These are phyloP conservation scores for Seminavis robusta DNA, from an alignment of 108 stramenopile species.

Conservation along the genomic window DNA sequence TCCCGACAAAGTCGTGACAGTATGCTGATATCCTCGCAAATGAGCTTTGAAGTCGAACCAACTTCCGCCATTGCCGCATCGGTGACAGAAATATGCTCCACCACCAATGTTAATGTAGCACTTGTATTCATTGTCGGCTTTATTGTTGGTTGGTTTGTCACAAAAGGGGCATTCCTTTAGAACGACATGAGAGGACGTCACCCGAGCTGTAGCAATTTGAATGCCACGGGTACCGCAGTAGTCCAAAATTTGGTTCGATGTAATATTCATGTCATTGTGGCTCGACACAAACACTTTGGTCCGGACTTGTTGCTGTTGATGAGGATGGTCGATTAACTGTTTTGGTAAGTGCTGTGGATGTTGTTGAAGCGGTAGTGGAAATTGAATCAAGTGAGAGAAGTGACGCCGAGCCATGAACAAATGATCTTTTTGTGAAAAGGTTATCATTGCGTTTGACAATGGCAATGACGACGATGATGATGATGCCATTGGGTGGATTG, in stretches of 20 bases:
- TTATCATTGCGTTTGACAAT: no score
- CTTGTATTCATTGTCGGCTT: conserved; percentile 68
- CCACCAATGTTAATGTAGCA: conserved; percentile 53
- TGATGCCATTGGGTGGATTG: no score
- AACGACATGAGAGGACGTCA: conserved; percentile 62
- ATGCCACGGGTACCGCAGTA: conserved; percentile 38
- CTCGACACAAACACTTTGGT: conserved; percentile 65
- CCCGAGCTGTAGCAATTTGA: conserved; percentile 23
- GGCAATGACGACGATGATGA: no score
- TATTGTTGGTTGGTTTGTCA: conserved; percentile 61
- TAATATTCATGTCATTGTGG: conserved; percentile 62
- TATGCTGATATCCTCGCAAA: conserved; percentile 49
- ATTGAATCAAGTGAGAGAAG: no score
- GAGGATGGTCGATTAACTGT: no score
- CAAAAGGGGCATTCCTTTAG: conserved; percentile 81
- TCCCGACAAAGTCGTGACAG: conserved; percentile 4
- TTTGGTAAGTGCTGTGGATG: no score
- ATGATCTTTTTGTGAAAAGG: no score
- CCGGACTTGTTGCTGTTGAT: conserved; percentile 26
- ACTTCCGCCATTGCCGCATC: conserved; percentile 82
- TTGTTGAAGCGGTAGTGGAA: no score
- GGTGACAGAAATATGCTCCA: conserved; percentile 94
- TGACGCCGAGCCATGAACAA: no score
- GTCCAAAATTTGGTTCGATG: conserved; percentile 44
- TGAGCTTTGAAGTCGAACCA: conserved; percentile 92